Evolutionary conservation across 495 filamentous ascomycete species (phyloP).

Genomic region (Cudoniella acicularis): DNA sequence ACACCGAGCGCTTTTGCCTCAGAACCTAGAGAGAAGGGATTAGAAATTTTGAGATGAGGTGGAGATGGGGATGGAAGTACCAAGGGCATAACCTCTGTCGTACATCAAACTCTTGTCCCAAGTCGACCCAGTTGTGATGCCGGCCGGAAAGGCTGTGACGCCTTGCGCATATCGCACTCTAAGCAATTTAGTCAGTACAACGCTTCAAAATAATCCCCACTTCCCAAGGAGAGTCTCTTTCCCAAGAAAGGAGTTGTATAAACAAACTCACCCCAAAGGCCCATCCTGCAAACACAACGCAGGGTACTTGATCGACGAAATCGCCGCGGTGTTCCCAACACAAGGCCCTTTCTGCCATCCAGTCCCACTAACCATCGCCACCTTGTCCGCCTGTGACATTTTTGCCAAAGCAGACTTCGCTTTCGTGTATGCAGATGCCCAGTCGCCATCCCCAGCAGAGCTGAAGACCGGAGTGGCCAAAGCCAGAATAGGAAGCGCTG

Average conservation of each 20-base stretch:
- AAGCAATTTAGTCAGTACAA: too few species aligned
- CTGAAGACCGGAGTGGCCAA: conserved; percentile 13
- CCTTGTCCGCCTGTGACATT: conserved; percentile 55
- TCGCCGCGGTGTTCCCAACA: conserved; percentile 59
- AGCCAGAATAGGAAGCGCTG: conserved; percentile 5
- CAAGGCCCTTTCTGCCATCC: conserved; percentile 65
- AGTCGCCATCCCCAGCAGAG: conserved; percentile 29
- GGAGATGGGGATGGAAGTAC: conserved; percentile 58
- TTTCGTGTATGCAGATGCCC: conserved; percentile 54
- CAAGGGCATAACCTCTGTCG: conserved; percentile 72
- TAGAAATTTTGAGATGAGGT: not conserved
- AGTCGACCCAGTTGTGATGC: conserved; percentile 78
- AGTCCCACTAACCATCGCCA: conserved; percentile 58
- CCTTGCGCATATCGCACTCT: conserved; percentile 53
- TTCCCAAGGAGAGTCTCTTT: too few species aligned
- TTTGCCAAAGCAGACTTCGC: conserved; percentile 50
- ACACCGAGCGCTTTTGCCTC: conserved; percentile 48
- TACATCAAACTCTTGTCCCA: conserved; percentile 59
- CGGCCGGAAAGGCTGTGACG: conserved; percentile 76
- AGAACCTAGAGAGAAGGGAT: conserved; percentile 5
- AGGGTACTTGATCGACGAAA: conserved; percentile 51
- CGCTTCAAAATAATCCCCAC: too few species aligned
- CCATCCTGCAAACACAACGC: conserved; percentile 57
- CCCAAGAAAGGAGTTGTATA: conserved; percentile 11
- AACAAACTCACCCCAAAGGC: conserved; percentile 46